Evolutionary conservation across 1,139 yeast species (phyloP), one percentile per base, ranked within the genome.

Genomic region (Blastobotrys petasosporus): DNA sequence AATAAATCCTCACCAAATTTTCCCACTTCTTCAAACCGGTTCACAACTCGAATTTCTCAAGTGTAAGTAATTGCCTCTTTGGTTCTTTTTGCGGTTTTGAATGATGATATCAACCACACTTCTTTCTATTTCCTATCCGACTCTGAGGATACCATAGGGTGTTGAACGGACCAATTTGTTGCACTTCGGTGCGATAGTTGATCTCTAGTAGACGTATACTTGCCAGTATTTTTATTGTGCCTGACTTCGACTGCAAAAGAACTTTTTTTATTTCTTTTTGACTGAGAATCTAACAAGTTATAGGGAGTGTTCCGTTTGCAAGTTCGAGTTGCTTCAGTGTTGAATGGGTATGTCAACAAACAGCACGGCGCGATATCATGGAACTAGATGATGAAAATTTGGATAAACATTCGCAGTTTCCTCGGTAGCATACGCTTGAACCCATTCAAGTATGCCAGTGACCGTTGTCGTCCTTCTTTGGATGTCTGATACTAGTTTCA

Each of bases 331-430:
- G 25, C 6, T 20, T 20, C 7, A 7, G 25, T 20, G 7, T 20
- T 20, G 25, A 20, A 20, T 20, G 7, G 25, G 25, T 20, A 20
- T 20, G 25, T 20, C 25, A n/a, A n/a, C n/a, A n/a, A n/a, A n/a
- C n/a, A n/a, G n/a, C n/a, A n/a, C 25, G 4, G 25, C 25, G 25
- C 4, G 4, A 20, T 20, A 20, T 20, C 25, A 20, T 4, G 7
- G 25, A 20, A 4, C 25, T 20, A 20, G 25, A 20, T 82, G 90
- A 82, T 82, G 90, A 82, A 79, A 79, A 68, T 68, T 73, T 70
- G 77, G 79, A 73, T 74, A 68, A 78, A 82, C 90, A 82, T 82
- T 82, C 88, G 88, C 88, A 82, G 88, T 82, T 82, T 82, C 88
- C 88, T 77, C 88, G 88, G 88, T 82, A 82, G 85, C 80, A 72